These are phyloP conservation scores for Scutellaria galericulata DNA, from an alignment of 257 asterid genomes.

Conservation along the genomic window DNA sequence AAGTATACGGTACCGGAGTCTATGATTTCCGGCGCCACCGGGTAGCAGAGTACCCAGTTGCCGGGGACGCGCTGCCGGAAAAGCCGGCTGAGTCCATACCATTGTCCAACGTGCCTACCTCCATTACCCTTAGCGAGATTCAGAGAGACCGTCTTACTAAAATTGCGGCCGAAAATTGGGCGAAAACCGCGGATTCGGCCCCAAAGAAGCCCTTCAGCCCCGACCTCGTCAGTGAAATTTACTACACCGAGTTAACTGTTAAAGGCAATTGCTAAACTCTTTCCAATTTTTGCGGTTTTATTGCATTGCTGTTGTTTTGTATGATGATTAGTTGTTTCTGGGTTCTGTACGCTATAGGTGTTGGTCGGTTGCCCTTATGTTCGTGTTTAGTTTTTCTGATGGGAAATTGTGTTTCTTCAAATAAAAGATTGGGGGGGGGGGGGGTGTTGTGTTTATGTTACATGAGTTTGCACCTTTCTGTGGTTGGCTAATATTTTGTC, in stretches of 20 bases:
- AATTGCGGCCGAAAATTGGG: conserved; percentile 86
- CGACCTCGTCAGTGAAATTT: conserved; percentile 79
- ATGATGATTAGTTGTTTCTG: background rate
- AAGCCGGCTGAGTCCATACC: conserved; percentile 65
- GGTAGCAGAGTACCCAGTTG: conserved; percentile 90
- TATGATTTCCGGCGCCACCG: conserved; percentile 91
- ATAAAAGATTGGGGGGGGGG: background rate
- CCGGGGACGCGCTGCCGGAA: conserved; percentile 49
- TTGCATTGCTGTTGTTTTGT: background rate
- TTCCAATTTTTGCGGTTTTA: background rate
- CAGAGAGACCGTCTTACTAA: conserved; percentile 88
- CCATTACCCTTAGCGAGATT: conserved; percentile 86
- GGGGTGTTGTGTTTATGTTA: background rate
- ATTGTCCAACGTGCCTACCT: conserved; percentile 58
- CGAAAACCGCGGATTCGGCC: conserved; percentile 54
- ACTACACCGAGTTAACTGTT: conserved; percentile 77
- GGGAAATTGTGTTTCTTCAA: background rate
- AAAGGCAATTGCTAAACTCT: conserved; percentile 52
- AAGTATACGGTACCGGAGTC: conserved; percentile 78
- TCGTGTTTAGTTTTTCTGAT: background rate
- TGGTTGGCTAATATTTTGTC: conserved; percentile 9
- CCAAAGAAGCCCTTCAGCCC: conserved; percentile 70
- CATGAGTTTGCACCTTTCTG: conserved; percentile 16
- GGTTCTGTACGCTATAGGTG: background rate
- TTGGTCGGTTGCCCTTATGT: conserved; percentile 1